A percentile compares a stretch with the other conserved stretches of the same genome.
Evolutionary conservation across 441 rosid species (phyloP).

Genomic region (Lepidium campestre): DNA sequence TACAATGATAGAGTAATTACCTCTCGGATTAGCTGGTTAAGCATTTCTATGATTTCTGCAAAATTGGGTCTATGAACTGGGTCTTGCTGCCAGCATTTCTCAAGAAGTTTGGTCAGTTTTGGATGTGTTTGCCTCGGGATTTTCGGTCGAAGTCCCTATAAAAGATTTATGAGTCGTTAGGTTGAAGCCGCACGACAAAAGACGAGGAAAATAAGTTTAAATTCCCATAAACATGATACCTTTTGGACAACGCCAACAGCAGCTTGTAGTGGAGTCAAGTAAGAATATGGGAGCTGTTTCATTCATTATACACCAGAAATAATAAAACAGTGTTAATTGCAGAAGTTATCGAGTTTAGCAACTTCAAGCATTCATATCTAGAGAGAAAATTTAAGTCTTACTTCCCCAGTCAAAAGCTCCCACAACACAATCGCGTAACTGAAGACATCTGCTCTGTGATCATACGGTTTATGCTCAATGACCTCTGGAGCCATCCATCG

Average conservation of each 20-base stretch:
- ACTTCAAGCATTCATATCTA: not conserved
- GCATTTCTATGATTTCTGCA: slow-evolving; percentile 61
- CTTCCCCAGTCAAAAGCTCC: slow-evolving; percentile 95
- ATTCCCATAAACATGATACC: slow-evolving; percentile 34
- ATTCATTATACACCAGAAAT: not conserved
- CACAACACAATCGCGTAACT: slow-evolving; percentile 84
- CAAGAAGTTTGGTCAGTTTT: slow-evolving; percentile 64
- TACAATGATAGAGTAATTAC: slow-evolving; percentile 30
- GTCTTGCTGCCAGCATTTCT: slow-evolving; percentile 86
- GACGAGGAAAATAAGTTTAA: not conserved
- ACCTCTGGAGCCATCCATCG: slow-evolving; percentile 93
- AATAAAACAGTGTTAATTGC: not conserved
- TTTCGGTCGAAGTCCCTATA: slow-evolving; percentile 74
- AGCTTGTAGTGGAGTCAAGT: slow-evolving; percentile 86
- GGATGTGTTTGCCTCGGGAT: slow-evolving; percentile 79
- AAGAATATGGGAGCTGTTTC: slow-evolving; percentile 71
- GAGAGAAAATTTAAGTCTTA: slow-evolving; percentile 24
- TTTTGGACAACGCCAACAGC: slow-evolving; percentile 97
- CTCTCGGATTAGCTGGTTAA: slow-evolving; percentile 62
- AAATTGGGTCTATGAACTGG: slow-evolving; percentile 75
- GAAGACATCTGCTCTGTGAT: slow-evolving; percentile 86
- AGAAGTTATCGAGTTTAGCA: not conserved
- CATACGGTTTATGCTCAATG: slow-evolving; percentile 86
- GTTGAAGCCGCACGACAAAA: not conserved
- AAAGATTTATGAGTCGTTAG: not conserved